A percentile compares a stretch with the other conserved stretches of the same genome.
Conservation (phyloP, 1,139 yeast genomes). For the Suhomyces taliae region DNA sequence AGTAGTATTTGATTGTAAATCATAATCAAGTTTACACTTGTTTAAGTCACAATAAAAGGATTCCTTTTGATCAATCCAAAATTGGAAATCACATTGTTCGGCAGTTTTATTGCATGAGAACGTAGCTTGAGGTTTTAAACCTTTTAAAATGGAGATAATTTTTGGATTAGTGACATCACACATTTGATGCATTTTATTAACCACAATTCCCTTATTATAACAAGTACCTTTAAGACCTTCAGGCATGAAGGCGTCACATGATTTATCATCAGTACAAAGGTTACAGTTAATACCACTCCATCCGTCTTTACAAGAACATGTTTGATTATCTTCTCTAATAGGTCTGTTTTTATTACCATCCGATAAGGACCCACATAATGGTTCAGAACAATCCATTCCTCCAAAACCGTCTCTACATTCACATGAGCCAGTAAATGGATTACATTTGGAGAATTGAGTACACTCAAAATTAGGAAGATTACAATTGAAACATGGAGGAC, state of each 20-base stretch:
- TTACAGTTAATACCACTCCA: constrained; percentile 97
- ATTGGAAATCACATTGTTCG: constrained; percentile 79
- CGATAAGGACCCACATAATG: constrained; percentile 81
- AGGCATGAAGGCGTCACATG: constrained; percentile 87
- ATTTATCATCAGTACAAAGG: constrained; percentile 65
- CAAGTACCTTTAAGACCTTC: constrained; percentile 87
- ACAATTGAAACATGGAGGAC: constrained; percentile 93
- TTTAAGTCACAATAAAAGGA: constrained; percentile 85
- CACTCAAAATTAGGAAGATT: constrained; percentile 89
- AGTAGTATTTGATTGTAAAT: constrained; percentile 63
- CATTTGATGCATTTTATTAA: constrained; percentile 81
- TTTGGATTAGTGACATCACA: constrained; percentile 92
- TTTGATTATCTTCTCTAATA: constrained; percentile 49
- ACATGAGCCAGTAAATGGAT: constrained; percentile 85
- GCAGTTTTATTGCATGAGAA: constrained; percentile 78
- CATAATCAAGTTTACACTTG: constrained; percentile 68
- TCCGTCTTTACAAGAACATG: constrained; percentile 76
- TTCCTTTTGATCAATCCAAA: constrained; percentile 91
- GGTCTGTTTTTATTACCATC: constrained; percentile 65
- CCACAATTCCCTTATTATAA: constrained; percentile 82
- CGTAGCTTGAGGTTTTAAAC: constrained; percentile 87
- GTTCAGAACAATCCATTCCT: constrained; percentile 86
- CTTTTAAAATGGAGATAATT: constrained; percentile 74
- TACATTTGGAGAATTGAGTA: constrained; percentile 84
- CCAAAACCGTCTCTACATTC: constrained; percentile 93